Evolutionary conservation across 2,329 filamentous ascomycete species (phyloP), one percentile per base, ranked within the genome.

Genomic region (Exophiala viscosa): DNA sequence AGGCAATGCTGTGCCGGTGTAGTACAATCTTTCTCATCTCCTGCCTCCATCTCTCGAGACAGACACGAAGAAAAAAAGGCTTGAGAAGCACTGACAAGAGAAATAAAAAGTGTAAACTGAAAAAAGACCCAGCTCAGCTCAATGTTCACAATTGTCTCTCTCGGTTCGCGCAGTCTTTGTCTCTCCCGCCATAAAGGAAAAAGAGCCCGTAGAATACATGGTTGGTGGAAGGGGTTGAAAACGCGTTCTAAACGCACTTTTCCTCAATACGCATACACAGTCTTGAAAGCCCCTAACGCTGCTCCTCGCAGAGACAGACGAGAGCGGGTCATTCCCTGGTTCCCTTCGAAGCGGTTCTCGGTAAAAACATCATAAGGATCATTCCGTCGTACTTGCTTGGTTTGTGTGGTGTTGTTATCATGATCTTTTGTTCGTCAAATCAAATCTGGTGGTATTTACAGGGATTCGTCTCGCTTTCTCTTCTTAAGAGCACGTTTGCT

Each of bases 401-500:
- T 48, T 54, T 14, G 45, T 50, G 36, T 31, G 38, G 20, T 49
- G 34, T 34, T 51, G 55, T 58, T 46, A 36, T 57, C 51, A 48
- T 57, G 45, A 48, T 62, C 56, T 57, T 59, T 57, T 46, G 57
- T 47, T 55, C 60, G 55, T 62, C 51, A 59, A 56, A 50, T 51
- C 46, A 49, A 45, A 54, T 43, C 39, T 42, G 28, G 23, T 28
- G 23, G 34, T 51, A 55, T 57, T 60, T 60, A 62, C 55, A 59
- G 36, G 52, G 61, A 80, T 62, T 77, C 75, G 57, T 80, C 76
- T 68, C 88, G 85, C 82, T 86, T 88, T 72, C 85, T 80, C 85
- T 92, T 93, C 80, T 88, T 88, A 75, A 84, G 82, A 67, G 78
- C 65, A 58, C 74, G 73, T 64, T 74, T 73, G 59, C 73, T 73